Conservation (phyloP, 2,329 filamentous ascomycete genomes). For the Chaetomium olivaceum region DNA sequence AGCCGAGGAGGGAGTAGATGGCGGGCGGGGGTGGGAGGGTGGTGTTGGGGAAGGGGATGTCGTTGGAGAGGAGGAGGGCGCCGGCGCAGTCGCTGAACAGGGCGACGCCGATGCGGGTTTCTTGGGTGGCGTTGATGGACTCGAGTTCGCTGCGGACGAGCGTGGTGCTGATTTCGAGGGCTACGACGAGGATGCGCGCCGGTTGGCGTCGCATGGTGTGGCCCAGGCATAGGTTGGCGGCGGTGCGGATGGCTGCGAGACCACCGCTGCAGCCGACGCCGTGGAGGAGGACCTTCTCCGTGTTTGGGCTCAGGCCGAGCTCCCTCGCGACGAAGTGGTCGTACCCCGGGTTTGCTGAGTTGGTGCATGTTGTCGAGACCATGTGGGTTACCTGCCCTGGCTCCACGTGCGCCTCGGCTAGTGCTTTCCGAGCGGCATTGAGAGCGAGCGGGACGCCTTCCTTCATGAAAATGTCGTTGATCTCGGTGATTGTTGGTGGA, state of each 20-base stretch:
- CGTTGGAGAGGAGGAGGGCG: slow-evolving; percentile 64
- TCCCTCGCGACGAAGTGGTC: slow-evolving; percentile 64
- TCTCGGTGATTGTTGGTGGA: slow-evolving; percentile 56
- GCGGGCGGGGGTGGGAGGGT: slow-evolving; percentile 1
- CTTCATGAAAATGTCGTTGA: slow-evolving; percentile 56
- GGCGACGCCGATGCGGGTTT: slow-evolving; percentile 64
- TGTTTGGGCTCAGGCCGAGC: slow-evolving; percentile 56
- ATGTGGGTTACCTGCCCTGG: slow-evolving; percentile 62
- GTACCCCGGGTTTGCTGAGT: slow-evolving; percentile 68
- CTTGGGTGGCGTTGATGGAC: slow-evolving; percentile 58
- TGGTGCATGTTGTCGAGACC: slow-evolving; percentile 68
- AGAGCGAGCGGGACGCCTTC: slow-evolving; percentile 61
- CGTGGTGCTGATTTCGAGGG: slow-evolving; percentile 62
- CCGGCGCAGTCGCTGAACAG: slow-evolving; percentile 73
- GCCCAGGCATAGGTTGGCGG: slow-evolving; percentile 66
- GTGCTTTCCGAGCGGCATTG: slow-evolving; percentile 55
- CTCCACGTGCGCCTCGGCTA: slow-evolving; percentile 55
- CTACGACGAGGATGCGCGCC: slow-evolving; percentile 65
- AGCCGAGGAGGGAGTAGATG: slow-evolving; percentile 63
- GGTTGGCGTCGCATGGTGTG: slow-evolving; percentile 58
- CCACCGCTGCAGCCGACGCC: slow-evolving; percentile 68
- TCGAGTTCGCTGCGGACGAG: slow-evolving; percentile 66
- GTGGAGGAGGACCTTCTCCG: slow-evolving; percentile 66
- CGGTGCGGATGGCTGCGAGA: slow-evolving; percentile 61
- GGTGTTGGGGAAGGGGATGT: slow-evolving; percentile 39